phyloP scores from a whole-genome alignment of 2,329 filamentous ascomycete genomes.

The Diaporthe citrichinensis region DNA sequence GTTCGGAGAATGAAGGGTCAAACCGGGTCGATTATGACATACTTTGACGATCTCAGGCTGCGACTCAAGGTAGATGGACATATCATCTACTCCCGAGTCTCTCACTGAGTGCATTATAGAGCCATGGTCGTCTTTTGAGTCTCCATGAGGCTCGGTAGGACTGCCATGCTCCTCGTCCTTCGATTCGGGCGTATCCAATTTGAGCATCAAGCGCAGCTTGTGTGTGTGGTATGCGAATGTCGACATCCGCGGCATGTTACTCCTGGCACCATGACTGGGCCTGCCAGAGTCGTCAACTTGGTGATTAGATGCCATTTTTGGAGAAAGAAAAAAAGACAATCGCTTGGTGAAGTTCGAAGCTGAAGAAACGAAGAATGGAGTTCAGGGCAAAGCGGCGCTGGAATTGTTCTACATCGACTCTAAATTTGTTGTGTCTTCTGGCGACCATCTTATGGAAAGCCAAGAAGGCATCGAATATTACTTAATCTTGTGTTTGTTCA shows the following conservation, averaged over 20 bases:
- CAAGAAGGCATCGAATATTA: conserved; percentile 19
- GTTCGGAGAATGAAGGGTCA: background rate
- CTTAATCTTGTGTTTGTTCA: conserved; percentile 9
- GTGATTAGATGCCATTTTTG: background rate
- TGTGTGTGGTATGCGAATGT: conserved; percentile 20
- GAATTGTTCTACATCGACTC: conserved; percentile 9
- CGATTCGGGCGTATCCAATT: background rate
- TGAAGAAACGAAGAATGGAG: background rate
- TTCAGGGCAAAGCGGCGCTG: background rate
- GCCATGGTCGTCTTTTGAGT: conserved; percentile 10
- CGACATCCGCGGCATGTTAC: conserved; percentile 7
- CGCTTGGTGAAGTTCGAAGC: background rate
- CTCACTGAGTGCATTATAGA: conserved; percentile 6
- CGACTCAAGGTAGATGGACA: conserved; percentile 25
- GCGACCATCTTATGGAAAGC: background rate
- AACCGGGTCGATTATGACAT: background rate
- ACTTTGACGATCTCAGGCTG: conserved; percentile 15
- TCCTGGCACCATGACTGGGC: background rate
- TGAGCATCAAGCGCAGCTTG: conserved; percentile 28
- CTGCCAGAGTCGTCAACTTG: background rate
- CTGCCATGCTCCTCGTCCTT: conserved; percentile 4
- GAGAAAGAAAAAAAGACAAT: background rate
- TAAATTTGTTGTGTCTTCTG: background rate
- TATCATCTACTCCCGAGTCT: background rate
- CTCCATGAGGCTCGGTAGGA: background rate